Conservation (phyloP, 1,139 yeast genomes). For the Blastobotrys buckinghamii region DNA sequence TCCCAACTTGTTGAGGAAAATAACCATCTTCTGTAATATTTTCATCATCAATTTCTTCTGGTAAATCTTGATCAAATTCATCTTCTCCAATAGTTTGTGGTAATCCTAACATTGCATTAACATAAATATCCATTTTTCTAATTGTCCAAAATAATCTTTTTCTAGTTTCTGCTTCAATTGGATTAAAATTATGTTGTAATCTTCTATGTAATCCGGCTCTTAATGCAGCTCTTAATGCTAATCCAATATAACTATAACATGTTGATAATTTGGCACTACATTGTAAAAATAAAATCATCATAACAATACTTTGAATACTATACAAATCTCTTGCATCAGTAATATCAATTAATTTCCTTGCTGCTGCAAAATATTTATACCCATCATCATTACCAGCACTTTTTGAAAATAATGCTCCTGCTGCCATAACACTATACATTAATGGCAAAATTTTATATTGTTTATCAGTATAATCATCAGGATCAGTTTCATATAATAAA, state of each 20-base stretch:
- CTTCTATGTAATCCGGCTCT: conserved; percentile 86
- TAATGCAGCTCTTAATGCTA: conserved; percentile 79
- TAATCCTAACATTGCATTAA: conserved; percentile 81
- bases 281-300: conserved; percentile 68
- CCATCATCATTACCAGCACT: conserved; percentile 50
- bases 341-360: conserved; percentile 67
- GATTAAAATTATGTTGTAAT: conserved; percentile 60
- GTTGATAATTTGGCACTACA: conserved; percentile 88
- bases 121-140: conserved; percentile 86
- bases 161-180: conserved; percentile 79
- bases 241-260: conserved; percentile 89
- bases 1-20: conserved; percentile 30
- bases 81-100: conserved; percentile 65
- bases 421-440: conserved; percentile 64
- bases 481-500: conserved; percentile 59
- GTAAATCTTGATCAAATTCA: conserved; percentile 85
- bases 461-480: conserved; percentile 60
- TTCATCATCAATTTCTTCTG: conserved; percentile 82
- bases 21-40: conserved; percentile 63
- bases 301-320: conserved; percentile 65
- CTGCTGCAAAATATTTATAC: conserved; percentile 74
- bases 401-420: conserved; percentile 66
- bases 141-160: conserved; percentile 85
- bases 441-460: conserved; percentile 76
- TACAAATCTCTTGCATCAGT: conserved; percentile 57